phyloP scores from a whole-genome alignment of 2,329 filamentous ascomycete genomes.

The Arthrobotrys megalospora region DNA sequence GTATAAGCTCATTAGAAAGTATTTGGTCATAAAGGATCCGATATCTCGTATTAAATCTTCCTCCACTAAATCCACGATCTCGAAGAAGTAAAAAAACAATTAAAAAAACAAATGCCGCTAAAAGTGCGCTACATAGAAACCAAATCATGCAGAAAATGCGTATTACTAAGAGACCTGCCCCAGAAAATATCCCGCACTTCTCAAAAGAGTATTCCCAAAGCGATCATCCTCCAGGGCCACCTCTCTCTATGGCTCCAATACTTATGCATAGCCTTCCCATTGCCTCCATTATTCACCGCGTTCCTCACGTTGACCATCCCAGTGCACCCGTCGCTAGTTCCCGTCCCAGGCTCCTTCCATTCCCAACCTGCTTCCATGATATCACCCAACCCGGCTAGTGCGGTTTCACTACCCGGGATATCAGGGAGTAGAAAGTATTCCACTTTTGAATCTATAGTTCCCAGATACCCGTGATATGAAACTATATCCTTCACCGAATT shows the following conservation, averaged over 20 bases:
- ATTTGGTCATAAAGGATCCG: constrained; percentile 8
- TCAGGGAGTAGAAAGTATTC: constrained; percentile 56
- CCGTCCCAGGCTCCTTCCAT: constrained; percentile 41
- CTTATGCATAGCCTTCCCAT: constrained; percentile 57
- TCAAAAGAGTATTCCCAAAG: constrained; percentile 57
- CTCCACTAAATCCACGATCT: background rate
- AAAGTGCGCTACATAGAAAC: constrained; percentile 22
- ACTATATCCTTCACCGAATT: constrained; percentile 40
- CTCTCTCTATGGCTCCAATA: constrained; percentile 59
- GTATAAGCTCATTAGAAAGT: background rate
- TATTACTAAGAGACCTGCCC: constrained; percentile 16
- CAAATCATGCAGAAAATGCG: background rate
- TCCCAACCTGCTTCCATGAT: constrained; percentile 60
- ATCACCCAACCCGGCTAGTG: constrained; percentile 53
- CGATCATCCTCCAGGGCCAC: constrained; percentile 57
- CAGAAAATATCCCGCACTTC: constrained; percentile 2
- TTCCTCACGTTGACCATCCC: constrained; percentile 52
- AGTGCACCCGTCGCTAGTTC: constrained; percentile 42
- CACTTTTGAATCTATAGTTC: constrained; percentile 47
- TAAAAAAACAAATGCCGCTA: constrained; percentile 15
- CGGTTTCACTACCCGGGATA: constrained; percentile 54
- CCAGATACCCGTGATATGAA: constrained; percentile 51
- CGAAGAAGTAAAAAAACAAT: background rate
- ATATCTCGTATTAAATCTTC: constrained; percentile 21
- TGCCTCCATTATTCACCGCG: constrained; percentile 54